Percentiles rank a stretch among this genome's conserved stretches.
These are phyloP conservation scores for Antitrichia curtipendula DNA, from an alignment of 225 moss, liverwort and hornwort genomes.

Conservation along the genomic window DNA sequence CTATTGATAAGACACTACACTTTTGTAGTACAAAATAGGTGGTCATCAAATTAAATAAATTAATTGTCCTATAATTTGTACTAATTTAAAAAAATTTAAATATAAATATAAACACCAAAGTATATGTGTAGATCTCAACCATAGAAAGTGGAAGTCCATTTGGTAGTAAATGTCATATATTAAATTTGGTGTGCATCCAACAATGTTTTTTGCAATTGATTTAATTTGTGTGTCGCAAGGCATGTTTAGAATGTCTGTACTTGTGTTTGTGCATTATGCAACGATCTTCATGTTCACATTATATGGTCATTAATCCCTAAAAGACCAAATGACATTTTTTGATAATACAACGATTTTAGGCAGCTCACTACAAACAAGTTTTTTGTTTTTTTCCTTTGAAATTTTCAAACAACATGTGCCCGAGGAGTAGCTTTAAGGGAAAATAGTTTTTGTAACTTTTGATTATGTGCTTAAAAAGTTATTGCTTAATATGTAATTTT, in stretches of 20 bases:
- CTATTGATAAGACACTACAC: background rate
- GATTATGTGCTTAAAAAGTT: no score
- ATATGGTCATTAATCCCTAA: background rate
- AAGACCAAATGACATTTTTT: no score
- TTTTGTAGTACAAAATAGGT: background rate
- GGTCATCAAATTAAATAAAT: background rate
- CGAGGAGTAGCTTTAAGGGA: no score
- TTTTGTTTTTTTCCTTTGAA: no score
- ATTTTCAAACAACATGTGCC: no score
- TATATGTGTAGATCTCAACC: background rate
- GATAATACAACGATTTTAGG: no score
- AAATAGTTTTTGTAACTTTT: no score
- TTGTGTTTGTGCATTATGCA: background rate
- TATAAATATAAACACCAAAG: background rate
- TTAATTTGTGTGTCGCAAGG: background rate
- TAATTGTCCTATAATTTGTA: background rate
- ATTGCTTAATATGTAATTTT: no score
- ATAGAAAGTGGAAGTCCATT: background rate
- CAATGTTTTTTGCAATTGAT: background rate
- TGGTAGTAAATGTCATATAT: background rate
- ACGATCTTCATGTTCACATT: background rate
- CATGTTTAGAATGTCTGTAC: background rate
- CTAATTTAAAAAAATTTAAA: rapidly evolving
- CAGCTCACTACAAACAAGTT: no score
- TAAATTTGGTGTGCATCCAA: background rate